Percentiles rank a stretch among this genome's conserved stretches.
These are phyloP conservation scores for Torulaspora indica DNA, from an alignment of 805 yeast species.

Conservation along the genomic window DNA sequence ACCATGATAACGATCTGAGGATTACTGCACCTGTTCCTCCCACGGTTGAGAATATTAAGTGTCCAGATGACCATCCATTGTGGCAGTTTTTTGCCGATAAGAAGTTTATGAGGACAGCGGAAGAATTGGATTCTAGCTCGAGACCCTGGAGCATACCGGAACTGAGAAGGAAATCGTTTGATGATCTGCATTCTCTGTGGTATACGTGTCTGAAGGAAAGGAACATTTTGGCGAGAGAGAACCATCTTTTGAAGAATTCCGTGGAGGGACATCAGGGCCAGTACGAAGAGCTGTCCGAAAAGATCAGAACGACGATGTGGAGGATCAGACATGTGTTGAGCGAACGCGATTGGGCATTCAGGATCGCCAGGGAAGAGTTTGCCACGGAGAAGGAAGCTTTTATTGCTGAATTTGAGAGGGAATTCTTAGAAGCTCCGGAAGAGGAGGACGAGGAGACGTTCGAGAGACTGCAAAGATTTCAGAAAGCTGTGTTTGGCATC, in stretches of 20 bases:
- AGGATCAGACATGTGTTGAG: conserved; percentile 80
- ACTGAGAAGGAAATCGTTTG: conserved; percentile 83
- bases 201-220: conserved; percentile 79
- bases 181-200: conserved; percentile 90
- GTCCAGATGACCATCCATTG: conserved; percentile 82
- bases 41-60: conserved; percentile 62
- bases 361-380: conserved; percentile 49
- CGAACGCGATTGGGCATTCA: conserved; percentile 74
- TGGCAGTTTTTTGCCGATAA: conserved; percentile 84
- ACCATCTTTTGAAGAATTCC: conserved; percentile 48
- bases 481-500: conserved; percentile 80
- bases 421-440: conserved; percentile 52
- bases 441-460: conserved; percentile 55
- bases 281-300: conserved; percentile 37
- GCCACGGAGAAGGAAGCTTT: conserved; percentile 43
- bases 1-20: conserved; percentile 37
- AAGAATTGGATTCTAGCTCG: conserved; percentile 51
- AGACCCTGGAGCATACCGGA: conserved; percentile 87
- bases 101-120: conserved; percentile 54
- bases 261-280: conserved; percentile 39
- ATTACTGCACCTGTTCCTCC: conserved; percentile 85
- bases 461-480: conserved; percentile 71
- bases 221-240: conserved; percentile 72
- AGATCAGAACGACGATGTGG: conserved; percentile 61
- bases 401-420: conserved; percentile 51